phyloP scores from a whole-genome alignment of 2,329 filamentous ascomycete genomes.

The Botryotinia calthae region DNA sequence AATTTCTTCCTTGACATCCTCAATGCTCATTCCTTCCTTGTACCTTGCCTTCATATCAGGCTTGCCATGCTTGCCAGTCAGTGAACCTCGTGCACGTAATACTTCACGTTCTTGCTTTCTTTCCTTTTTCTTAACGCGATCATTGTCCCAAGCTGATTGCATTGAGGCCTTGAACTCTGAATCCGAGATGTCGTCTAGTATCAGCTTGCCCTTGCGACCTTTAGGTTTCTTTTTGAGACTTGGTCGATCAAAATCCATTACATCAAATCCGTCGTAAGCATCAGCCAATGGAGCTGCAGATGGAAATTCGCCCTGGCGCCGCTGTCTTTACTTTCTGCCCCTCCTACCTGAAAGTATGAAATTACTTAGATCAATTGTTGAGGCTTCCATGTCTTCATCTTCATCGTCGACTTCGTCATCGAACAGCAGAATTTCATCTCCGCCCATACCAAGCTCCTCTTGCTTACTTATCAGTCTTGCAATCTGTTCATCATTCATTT shows the following conservation, averaged over 20 bases:
- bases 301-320: constrained; percentile 45
- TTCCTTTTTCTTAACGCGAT: constrained; percentile 67
- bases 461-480: constrained; percentile 60
- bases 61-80: constrained; percentile 56
- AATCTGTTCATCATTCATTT: constrained; percentile 61
- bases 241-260: constrained; percentile 78
- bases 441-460: constrained; percentile 60
- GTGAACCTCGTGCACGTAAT: constrained; percentile 61
- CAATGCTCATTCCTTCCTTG: constrained; percentile 65
- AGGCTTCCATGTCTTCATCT: constrained; percentile 25
- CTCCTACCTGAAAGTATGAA: constrained; percentile 26
- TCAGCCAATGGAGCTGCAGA: constrained; percentile 54
- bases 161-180: constrained; percentile 63
- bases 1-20: constrained; percentile 71
- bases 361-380: not conserved
- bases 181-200: constrained; percentile 58
- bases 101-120: constrained; percentile 70
- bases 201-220: constrained; percentile 53
- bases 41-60: constrained; percentile 67
- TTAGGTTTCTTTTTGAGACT: constrained; percentile 65
- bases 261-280: constrained; percentile 66
- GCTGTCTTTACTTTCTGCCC: constrained; percentile 31
- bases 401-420: constrained; percentile 43
- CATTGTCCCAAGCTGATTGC: constrained; percentile 60
- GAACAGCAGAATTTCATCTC: constrained; percentile 57